Conservation (phyloP, 495 filamentous ascomycete species). For the Pseudevernia furfuracea region DNA sequence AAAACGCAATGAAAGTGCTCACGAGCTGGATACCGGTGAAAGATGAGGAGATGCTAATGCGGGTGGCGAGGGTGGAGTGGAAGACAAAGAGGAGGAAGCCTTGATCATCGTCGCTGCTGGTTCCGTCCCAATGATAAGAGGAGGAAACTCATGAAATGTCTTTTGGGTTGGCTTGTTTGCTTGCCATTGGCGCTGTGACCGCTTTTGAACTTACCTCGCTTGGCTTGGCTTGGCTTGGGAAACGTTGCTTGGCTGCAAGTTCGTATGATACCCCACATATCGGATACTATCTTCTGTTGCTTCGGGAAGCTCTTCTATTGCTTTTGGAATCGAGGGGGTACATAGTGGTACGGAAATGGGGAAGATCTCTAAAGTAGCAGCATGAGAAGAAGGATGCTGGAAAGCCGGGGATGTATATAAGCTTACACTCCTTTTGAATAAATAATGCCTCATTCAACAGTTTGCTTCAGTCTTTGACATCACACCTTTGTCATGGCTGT, state of each 20-base stretch:
- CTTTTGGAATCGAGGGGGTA: not conserved
- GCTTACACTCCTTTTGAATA: not conserved
- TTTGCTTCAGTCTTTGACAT: not conserved
- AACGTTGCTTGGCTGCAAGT: not conserved
- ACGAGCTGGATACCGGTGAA: constrained; percentile 93
- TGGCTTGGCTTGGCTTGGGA: not conserved
- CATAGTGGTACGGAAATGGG: not conserved
- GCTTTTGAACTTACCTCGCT: not conserved
- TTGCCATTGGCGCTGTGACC: too few species aligned
- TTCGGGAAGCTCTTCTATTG: not conserved
- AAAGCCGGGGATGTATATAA: not conserved
- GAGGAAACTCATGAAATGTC: too few species aligned
- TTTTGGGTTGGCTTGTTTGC: too few species aligned
- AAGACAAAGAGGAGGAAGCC: constrained; percentile 55
- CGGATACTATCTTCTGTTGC: not conserved
- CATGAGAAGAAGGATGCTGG: not conserved
- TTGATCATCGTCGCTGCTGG: not conserved
- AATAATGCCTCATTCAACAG: not conserved
- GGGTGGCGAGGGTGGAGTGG: constrained; percentile 87
- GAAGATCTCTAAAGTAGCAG: not conserved
- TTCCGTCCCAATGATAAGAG: too few species aligned
- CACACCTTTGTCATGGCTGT: not conserved
- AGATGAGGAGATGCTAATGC: constrained; percentile 92
- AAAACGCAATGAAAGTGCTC: constrained; percentile 95
- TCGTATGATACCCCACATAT: not conserved